phyloP scores from a whole-genome alignment of 1,284 basidiomycete genomes.

The Cutaneotrichosporon cyanovorans region DNA sequence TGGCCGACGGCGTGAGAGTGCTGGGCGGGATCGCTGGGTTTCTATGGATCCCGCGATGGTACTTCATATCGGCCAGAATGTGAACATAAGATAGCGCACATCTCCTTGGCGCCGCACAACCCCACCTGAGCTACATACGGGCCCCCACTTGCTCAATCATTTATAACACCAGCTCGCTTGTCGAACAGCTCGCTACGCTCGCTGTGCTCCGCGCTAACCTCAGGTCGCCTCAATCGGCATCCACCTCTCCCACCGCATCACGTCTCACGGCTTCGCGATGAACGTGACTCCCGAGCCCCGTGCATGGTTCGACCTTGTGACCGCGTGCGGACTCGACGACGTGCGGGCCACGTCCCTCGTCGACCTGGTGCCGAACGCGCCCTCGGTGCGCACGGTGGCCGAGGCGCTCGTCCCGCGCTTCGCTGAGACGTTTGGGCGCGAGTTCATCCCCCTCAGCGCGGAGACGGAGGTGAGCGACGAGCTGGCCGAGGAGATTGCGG shows the following conservation, averaged over 20 bases:
- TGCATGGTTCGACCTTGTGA: constrained; percentile 75
- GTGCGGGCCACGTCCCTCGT: constrained; percentile 56
- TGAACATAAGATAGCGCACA: too few relatives aligned
- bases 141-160: too few relatives aligned
- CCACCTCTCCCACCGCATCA: constrained; percentile 87
- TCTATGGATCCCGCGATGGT: too few relatives aligned
- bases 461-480: not conserved
- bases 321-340: constrained; percentile 87
- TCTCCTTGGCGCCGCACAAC: too few relatives aligned
- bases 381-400: constrained; percentile 24
- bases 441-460: constrained; percentile 20
- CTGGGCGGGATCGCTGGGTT: too few relatives aligned
- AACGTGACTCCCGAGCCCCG: constrained; percentile 77
- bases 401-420: constrained; percentile 34
- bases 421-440: constrained; percentile 29
- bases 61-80: too few relatives aligned
- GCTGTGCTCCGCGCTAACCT: constrained; percentile 48
- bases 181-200: not conserved
- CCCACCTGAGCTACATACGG: too few relatives aligned
- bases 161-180: too few relatives aligned
- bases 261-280: constrained; percentile 89
- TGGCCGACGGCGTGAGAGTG: too few relatives aligned
- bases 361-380: constrained; percentile 24
- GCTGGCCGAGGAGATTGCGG: constrained; percentile 17
- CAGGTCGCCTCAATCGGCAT: constrained; percentile 95